Percentiles rank a stretch among this genome's conserved stretches.
These are phyloP conservation scores for Boletus subparvulus DNA, from an alignment of 768 basidiomycete species.

Conservation along the genomic window DNA sequence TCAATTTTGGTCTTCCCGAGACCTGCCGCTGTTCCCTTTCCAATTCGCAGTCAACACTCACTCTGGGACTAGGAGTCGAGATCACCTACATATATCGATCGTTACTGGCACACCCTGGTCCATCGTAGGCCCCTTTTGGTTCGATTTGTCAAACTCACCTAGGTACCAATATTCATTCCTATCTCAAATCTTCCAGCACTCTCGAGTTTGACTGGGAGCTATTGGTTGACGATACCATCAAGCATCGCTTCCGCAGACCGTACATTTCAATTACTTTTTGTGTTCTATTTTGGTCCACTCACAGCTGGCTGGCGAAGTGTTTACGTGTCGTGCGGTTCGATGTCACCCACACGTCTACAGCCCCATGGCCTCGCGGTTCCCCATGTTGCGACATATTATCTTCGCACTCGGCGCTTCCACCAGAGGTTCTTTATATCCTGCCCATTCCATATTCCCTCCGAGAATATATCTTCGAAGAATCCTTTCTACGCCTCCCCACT, in stretches of 20 bases:
- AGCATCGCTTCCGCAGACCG: neutral
- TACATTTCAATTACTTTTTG: neutral
- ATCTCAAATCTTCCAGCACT: neutral
- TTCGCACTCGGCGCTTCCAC: neutral
- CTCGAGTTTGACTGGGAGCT: neutral
- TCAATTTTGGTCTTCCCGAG: neutral
- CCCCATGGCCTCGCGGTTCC: neutral
- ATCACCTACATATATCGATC: constrained; percentile 1
- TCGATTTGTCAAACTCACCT: neutral
- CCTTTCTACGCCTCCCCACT: neutral
- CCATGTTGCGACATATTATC: neutral
- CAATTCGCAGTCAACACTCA: neutral
- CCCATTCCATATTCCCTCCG: neutral
- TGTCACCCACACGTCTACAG: neutral
- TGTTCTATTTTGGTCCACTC: neutral
- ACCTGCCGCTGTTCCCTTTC: neutral
- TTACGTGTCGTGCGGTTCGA: neutral
- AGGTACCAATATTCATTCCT: neutral
- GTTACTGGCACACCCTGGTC: neutral
- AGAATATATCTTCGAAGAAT: neutral
- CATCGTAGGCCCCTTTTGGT: neutral
- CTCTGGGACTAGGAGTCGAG: neutral
- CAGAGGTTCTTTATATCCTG: neutral
- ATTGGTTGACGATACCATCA: constrained; percentile 1
- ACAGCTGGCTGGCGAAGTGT: neutral